Evolutionary conservation across 306 rosid species (phyloP), one percentile per base, ranked within the genome.

Genomic region (Pterocarpus macrocarpus): DNA sequence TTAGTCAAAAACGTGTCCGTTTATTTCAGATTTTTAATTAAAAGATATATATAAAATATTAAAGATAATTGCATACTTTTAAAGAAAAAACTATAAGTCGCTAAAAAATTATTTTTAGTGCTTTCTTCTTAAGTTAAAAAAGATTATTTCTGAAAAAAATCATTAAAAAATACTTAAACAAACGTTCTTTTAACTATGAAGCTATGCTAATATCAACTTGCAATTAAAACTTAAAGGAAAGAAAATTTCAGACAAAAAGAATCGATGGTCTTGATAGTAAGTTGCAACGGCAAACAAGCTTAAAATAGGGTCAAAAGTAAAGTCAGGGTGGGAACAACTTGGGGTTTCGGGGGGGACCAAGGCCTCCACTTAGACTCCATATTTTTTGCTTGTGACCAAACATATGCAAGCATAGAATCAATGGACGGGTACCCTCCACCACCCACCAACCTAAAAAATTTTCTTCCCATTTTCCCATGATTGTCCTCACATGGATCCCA

Each of bases 401-500:
- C 65, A 66, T 61, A 39, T 61, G 59, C 49, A 53, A 52, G 56
- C 70, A 83, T 64, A 65, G 65, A 83, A 78, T 64, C 76, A 74
- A 81, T 64, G 71, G 44, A 57, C 0, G 78, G 78, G 77, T 62
- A 82, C 78, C 83, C 81, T 80, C 83, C 83, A 80, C 76, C 75
- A 77, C 76, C 87, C 81, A 77, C 69, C 28, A 61, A 61, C 66
- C 61, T 38, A 72, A 79, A 70, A 85, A n/a, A 64, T 11, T 45
- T 76, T 59, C 73, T 71, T 81, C 75, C 69, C 89, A 69, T 78
- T 83, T 85, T 77, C 89, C 87, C 88, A 89, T 87, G 82, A 87
- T 80, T 89, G 90, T 84, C 86, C 59, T 86, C 91, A 87, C 91
- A 86, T 87, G 92, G 89, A 83, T 79, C 80, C 80, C 83, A 83